Base-by-base conservation (phyloP, 495 filamentous ascomycete genomes). In the Pyrenopolyporus hunteri region DNA sequence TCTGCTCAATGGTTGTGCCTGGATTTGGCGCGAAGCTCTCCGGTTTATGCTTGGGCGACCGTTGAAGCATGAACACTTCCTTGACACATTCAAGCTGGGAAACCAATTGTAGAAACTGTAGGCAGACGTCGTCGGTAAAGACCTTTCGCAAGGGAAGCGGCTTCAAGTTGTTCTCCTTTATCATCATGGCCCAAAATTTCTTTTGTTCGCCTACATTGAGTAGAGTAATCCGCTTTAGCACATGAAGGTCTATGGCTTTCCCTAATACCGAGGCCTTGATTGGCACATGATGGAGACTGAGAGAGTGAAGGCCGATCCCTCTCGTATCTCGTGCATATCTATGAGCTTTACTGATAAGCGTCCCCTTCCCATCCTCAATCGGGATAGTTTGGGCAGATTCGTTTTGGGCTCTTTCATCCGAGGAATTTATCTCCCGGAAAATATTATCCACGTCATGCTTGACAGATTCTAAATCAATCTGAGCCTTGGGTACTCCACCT, bases 121-220 rank as follows among this genome's bases (percentile, higher is more conserved):
- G 37, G 1, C 81, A 80, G 13, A 86, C 83, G 53, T 87, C 80
- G 59, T 88, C 85, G 2, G 83, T 87, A 60, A 82, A 79, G 20
- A 88, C 80, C 45, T 79, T 81, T 31, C 76, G 73, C 10, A 88
- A 70, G 4, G 77, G 70, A 26, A 86, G 70, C 0, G 80, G 78
- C 4, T 70, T 63, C 19, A 74, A 46, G 47, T 75, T 77, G 63
- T 86, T 83, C 53, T 83, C 71, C 43, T 76, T 78, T 16, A 72
- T 69, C 39, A 88, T 66, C 13, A 80, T 59, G 9, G 72, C 67
- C 85, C 85, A 88, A 56, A 87, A 78, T 2, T 73, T 70, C 35
- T 75, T 78, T 66, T 88, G 85, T 2, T 77, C 65, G 1, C 85
- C 85, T 19, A 86, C 83, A 46, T 85, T 85, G 37, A 88, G 79